Base-by-base conservation (phyloP, 1,139 yeast species). In the Candida frijolesensis region DNA sequence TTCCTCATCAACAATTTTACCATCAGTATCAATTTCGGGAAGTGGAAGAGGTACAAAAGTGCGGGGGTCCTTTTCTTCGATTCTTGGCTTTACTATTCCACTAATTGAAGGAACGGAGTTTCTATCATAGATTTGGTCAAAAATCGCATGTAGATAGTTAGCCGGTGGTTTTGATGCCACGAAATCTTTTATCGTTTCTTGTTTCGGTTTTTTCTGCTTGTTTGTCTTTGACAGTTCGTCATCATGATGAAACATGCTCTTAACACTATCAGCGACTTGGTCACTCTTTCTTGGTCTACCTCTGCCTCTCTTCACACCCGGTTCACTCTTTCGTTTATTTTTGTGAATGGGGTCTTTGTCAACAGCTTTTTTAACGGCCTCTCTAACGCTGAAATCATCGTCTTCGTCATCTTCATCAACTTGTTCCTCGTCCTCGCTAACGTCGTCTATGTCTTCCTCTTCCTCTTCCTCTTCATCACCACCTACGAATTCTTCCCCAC, bases 211-310 rank as follows among this genome's bases (percentile, higher is more conserved):
- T 18, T 34, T 8, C 25, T 33, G 35, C 19, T 42, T 44, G 12
- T 45, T 34, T 22, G 16, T 37, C 16, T 42, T 41, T n/a, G 52
- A 48, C 35, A 51, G 15, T 40, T 54, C 58, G 45, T 68, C 71
- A 48, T 70, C 76, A 51, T 60, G 57, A 34, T 61, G 72, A 49
- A 73, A 73, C 7, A 73, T 72, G 55, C 75, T 71, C 48, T 68
- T 63, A n/a, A 73, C 66, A 39, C 64, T 60, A 8, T 68, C 68
- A 4, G 66, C 57, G 7, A 72, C 68, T n/a, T 56, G 59, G 18
- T 64, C 71, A n/a, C 71, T 63, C 42, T 67, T 72, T 34, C 71
- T 63, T 7, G 76, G 76, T 45, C 78, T 57, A 1, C 77, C 77
- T 2, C 64, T 68, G 43, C 53, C 60, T 27, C 29, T 40, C 14